Percentiles rank a stretch among this genome's conserved stretches.
These are phyloP conservation scores for Suillus cothurnatus DNA, from an alignment of 768 basidiomycete species.

Conservation along the genomic window DNA sequence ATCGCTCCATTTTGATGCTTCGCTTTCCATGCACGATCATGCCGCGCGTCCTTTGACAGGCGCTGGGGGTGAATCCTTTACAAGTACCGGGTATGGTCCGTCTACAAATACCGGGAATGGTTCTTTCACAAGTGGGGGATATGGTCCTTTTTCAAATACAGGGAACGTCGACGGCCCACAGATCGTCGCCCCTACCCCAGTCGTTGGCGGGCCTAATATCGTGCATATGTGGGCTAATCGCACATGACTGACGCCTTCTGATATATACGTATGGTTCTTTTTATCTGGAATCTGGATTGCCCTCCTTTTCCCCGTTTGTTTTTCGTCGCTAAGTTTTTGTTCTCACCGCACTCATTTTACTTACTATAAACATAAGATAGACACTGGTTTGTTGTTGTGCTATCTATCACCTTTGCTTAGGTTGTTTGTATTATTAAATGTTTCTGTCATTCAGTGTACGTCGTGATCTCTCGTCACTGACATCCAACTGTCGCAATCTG, in stretches of 20 bases:
- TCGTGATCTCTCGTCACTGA: constrained; percentile 5
- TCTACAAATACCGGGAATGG: constrained; percentile 15
- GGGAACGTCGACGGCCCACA: constrained; percentile 23
- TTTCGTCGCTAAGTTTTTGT: background rate
- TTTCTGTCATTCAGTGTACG: constrained; percentile 17
- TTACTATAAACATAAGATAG: background rate
- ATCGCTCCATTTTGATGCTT: constrained; percentile 40
- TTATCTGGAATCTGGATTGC: constrained; percentile 10
- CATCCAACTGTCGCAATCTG: background rate
- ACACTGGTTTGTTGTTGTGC: constrained; percentile 16
- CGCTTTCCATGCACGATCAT: constrained; percentile 29
- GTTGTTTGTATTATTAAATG: constrained; percentile 27
- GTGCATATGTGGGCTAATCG: constrained; percentile 37
- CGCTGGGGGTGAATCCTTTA: constrained; percentile 15
- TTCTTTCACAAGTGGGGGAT: constrained; percentile 14
- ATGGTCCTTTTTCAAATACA: constrained; percentile 17
- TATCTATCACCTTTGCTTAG: constrained; percentile 6
- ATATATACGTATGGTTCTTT: background rate
- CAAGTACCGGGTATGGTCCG: constrained; percentile 15
- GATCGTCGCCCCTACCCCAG: constrained; percentile 36
- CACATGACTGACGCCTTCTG: constrained; percentile 23
- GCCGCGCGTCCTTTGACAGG: constrained; percentile 19
- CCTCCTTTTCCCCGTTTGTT: constrained; percentile 1
- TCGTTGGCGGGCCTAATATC: constrained; percentile 37
- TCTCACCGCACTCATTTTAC: constrained; percentile 2